Percentiles rank a stretch among this genome's conserved stretches.
phyloP scores from a whole-genome alignment of 306 rosid genomes.

The Urtica urens region DNA sequence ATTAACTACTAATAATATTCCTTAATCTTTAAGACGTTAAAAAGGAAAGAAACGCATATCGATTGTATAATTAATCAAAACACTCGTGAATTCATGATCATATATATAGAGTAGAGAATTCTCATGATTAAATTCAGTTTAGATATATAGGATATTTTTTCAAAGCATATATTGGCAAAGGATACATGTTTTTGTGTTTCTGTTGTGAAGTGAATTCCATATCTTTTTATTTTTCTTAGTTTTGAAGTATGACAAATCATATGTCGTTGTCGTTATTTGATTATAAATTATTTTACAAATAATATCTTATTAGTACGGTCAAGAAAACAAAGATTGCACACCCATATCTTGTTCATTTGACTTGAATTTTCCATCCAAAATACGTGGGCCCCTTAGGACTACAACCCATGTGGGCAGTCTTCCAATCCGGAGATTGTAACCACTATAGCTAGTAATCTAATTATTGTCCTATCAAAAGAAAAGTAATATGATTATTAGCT shows the following conservation, averaged over 20 bases:
- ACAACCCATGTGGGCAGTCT: conserved; percentile 13
- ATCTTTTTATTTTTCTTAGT: neutral
- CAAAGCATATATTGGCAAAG: no score
- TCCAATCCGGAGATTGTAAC: conserved; percentile 3
- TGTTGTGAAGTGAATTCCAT: neutral
- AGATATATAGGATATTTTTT: no score
- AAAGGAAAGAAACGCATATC: no score
- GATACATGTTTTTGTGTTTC: no score
- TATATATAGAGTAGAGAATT: no score
- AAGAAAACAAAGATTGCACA: neutral
- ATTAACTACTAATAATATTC: no score
- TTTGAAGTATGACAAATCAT: neutral
- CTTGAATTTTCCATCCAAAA: neutral
- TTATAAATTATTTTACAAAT: neutral
- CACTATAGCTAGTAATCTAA: conserved; percentile 9
- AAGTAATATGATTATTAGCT: no score
- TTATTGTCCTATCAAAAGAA: neutral
- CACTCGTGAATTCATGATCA: no score
- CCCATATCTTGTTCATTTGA: conserved; percentile 5
- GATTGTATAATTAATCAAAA: no score
- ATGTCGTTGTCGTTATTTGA: neutral
- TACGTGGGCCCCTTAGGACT: no score
- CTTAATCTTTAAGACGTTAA: no score
- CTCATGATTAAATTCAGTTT: no score
- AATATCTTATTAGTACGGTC: neutral